Conservation (phyloP, 371 early-diverging fungal genomes). For the Nematocida sp. region DNA sequence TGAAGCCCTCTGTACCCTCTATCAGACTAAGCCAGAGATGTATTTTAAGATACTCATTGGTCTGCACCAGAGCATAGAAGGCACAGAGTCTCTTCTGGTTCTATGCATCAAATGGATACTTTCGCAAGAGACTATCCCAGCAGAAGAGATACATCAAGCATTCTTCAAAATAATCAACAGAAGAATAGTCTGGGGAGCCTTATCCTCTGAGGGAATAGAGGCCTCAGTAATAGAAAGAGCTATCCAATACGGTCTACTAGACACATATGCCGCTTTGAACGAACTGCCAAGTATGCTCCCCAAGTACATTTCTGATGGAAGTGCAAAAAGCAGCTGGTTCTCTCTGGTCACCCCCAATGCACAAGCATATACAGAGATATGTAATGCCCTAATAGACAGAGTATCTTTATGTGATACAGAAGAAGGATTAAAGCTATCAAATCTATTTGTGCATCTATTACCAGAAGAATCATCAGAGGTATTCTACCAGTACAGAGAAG, state of each 20-base stretch:
- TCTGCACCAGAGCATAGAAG: constrained; percentile 28
- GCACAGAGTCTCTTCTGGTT: background rate
- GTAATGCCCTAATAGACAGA: background rate
- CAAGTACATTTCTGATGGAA: background rate
- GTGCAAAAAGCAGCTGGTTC: constrained; percentile 5
- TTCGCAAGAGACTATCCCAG: background rate
- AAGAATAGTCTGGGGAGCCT: constrained; percentile 17
- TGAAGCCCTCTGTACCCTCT: background rate
- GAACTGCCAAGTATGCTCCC: constrained; percentile 21
- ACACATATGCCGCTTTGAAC: background rate
- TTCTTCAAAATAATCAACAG: constrained; percentile 22
- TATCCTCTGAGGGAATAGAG: background rate
- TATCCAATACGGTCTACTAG: constrained; percentile 8
- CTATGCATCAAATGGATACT: constrained; percentile 1
- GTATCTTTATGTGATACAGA: background rate
- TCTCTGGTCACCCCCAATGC: background rate
- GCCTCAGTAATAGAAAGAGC: constrained; percentile 1
- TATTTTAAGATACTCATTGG: constrained; percentile 41
- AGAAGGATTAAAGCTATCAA: background rate
- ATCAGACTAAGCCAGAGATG: background rate
- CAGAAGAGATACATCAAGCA: background rate
- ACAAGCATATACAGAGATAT: background rate
- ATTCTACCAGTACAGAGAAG: too few relatives aligned
- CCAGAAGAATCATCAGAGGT: too few relatives aligned
- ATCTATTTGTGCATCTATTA: too few relatives aligned